These are phyloP conservation scores for Trametes cinnabarina DNA, from an alignment of 768 basidiomycete species.

Conservation along the genomic window DNA sequence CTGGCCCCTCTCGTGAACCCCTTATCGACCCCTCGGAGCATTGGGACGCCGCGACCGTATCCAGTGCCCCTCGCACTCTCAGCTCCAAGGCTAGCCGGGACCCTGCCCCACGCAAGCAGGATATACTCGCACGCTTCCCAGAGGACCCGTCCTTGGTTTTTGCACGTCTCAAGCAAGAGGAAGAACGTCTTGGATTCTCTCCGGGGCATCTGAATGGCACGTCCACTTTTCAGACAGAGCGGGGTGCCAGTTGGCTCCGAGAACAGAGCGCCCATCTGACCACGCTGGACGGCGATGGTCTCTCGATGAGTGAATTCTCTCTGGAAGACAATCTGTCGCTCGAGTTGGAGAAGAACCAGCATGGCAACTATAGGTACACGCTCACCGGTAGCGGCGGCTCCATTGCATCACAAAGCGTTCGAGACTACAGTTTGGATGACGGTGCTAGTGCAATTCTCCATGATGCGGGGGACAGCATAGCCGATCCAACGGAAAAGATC, in stretches of 20 bases:
- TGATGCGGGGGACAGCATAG: conserved; percentile 6
- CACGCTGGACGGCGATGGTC: conserved; percentile 56
- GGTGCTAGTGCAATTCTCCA: conserved; percentile 35
- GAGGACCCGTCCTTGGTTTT: conserved; percentile 34
- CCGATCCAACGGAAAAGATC: conserved; percentile 21
- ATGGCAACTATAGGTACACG: conserved; percentile 76
- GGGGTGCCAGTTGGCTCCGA: conserved; percentile 77
- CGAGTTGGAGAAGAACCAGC: conserved; percentile 60
- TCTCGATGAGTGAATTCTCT: conserved; percentile 60
- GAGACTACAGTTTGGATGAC: conserved; percentile 57
- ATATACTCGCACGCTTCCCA: conserved; percentile 5
- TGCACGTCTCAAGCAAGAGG: conserved; percentile 53
- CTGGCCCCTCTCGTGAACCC: conserved; percentile 26
- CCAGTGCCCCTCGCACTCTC: conserved; percentile 17
- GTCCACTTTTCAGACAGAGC: conserved; percentile 51
- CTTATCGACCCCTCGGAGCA: conserved; percentile 15
- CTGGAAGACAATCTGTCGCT: conserved; percentile 42
- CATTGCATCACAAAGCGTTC: conserved; percentile 43
- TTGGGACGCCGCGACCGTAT: conserved; percentile 25
- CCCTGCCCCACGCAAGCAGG: conserved; percentile 1
- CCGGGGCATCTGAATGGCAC: conserved; percentile 39
- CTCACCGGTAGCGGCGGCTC: conserved; percentile 56
- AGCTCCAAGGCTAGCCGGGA: conserved; percentile 8
- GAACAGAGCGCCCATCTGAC: conserved; percentile 75
- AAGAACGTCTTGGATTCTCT: conserved; percentile 29